phyloP scores from a whole-genome alignment of 805 yeast species.

The Saccharomycopsis capsularis region DNA sequence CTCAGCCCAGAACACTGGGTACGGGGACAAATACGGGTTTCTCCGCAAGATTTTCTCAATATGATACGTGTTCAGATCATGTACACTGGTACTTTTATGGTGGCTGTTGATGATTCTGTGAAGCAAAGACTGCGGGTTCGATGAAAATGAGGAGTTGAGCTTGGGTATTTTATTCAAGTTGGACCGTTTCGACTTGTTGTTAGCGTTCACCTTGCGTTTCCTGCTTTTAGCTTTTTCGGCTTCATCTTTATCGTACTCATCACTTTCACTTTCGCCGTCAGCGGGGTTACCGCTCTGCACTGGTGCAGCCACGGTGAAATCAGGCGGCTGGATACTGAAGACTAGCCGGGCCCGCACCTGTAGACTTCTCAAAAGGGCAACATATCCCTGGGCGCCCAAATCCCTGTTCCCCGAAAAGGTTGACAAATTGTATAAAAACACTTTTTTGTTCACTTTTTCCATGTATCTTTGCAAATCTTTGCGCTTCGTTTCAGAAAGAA shows the following conservation, averaged over 20 bases:
- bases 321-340: constrained; percentile 86
- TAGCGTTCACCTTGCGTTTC: not conserved
- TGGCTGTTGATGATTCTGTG: constrained; percentile 24
- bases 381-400: constrained; percentile 81
- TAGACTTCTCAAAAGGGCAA: constrained; percentile 61
- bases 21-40: constrained; percentile 25
- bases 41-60: constrained; percentile 24
- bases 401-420: constrained; percentile 66
- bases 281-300: not conserved
- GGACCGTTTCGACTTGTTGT: constrained; percentile 4
- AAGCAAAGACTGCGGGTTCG: constrained; percentile 21
- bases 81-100: constrained; percentile 1
- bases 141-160: constrained; percentile 15
- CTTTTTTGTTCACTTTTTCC: constrained; percentile 27
- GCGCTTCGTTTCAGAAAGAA: constrained; percentile 27
- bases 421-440: constrained; percentile 39
- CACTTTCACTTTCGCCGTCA: not conserved
- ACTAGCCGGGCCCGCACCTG: constrained; percentile 69
- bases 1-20: constrained; percentile 88
- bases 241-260: not conserved
- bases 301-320: constrained; percentile 43
- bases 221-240: not conserved
- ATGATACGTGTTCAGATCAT: constrained; percentile 1
- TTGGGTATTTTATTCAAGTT: constrained; percentile 23
- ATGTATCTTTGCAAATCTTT: constrained; percentile 31